Base-by-base conservation (phyloP, 2,329 filamentous ascomycete genomes). In the Sporothrix pseudoabietina region DNA sequence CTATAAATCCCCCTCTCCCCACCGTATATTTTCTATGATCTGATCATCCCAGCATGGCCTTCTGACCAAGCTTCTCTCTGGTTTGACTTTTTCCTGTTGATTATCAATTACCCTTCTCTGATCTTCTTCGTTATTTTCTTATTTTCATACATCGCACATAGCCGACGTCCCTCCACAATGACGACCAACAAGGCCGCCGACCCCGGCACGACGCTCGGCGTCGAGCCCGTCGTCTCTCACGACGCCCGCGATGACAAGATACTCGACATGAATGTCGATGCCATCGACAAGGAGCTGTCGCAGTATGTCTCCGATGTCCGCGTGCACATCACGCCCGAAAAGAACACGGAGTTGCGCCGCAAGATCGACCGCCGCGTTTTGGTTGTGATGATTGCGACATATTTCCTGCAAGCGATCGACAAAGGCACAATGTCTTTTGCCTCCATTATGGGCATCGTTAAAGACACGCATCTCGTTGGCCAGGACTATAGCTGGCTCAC, bases 341-440 rank as follows among this genome's bases (percentile, higher is more conserved):
- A 91, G 71, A 90, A 88, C 80, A 84, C 81, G 54, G 83, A 90
- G 41, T 84, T 94, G 71, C 89, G 88, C 75, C 85, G 81, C 70
- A 83, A 89, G 83, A 92, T 94, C 76, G 90, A 94, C 80, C 86
- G 84, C 75, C 87, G 91, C 44, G 87, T 94, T 2, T 82, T 94
- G 59, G 81, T 86, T 1, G 84, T 94, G 79, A 94, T 94, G 91
- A 86, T 94, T 73, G 80, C 86, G 66, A 92, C 91, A 0, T 93
- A 94, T 80, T 92, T 94, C 78, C 81, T 93, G 30, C 91, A 92
- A 78, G 87, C 89, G 63, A 84, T 92, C 63, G 90, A 92, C 80
- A 91, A 91, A 80, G 89, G 89, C 35, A 91, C 89, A 0, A 82
- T 92, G 78, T 88, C 85, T 0, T 91, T 85, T 85, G 87, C 88